Evolutionary conservation across 768 basidiomycete genomes (phyloP).

Genomic region (Rhizopogon salebrosus): DNA sequence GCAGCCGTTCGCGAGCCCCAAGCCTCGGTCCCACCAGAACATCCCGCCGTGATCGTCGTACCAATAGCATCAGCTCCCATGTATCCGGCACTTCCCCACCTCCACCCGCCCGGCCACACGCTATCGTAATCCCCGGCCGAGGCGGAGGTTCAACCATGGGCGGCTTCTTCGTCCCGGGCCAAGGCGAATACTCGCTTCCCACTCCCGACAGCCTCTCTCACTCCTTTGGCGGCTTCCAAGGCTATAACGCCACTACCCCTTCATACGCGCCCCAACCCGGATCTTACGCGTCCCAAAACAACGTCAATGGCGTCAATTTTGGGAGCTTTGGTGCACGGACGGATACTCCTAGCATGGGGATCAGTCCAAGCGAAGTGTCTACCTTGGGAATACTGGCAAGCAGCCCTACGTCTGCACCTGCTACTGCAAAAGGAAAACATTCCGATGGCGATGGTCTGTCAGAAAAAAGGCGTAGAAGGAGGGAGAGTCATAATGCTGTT

Average conservation of each 20-base stretch:
- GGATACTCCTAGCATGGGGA: slow-evolving; percentile 16
- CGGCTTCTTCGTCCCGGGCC: slow-evolving; percentile 26
- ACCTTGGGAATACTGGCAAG: slow-evolving; percentile 11
- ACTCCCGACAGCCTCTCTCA: slow-evolving; percentile 35
- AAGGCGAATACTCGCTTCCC: slow-evolving; percentile 38
- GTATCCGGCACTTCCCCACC: slow-evolving; percentile 47
- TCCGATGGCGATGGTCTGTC: slow-evolving; percentile 30
- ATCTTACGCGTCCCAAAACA: slow-evolving; percentile 23
- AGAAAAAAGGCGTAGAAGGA: slow-evolving; percentile 75
- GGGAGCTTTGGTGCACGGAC: slow-evolving; percentile 5
- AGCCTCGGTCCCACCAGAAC: slow-evolving; percentile 51
- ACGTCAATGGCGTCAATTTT: slow-evolving; percentile 3
- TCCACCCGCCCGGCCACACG: slow-evolving; percentile 44
- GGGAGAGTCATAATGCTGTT: slow-evolving; percentile 91
- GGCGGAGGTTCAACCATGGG: slow-evolving; percentile 23
- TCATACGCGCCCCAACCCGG: slow-evolving; percentile 24
- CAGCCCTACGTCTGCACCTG: slow-evolving; percentile 11
- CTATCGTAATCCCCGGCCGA: slow-evolving; percentile 63
- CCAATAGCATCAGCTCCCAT: slow-evolving; percentile 55
- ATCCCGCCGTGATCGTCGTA: slow-evolving; percentile 47
- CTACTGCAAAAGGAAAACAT: slow-evolving; percentile 7
- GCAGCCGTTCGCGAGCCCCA: slow-evolving; percentile 34
- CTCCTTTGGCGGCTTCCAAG: slow-evolving; percentile 25
- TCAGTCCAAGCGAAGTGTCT: slow-evolving; percentile 22
- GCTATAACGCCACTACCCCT: slow-evolving; percentile 26